Base-by-base conservation (phyloP, 805 yeast species). In the Schizosaccharomyces osmophilus region DNA sequence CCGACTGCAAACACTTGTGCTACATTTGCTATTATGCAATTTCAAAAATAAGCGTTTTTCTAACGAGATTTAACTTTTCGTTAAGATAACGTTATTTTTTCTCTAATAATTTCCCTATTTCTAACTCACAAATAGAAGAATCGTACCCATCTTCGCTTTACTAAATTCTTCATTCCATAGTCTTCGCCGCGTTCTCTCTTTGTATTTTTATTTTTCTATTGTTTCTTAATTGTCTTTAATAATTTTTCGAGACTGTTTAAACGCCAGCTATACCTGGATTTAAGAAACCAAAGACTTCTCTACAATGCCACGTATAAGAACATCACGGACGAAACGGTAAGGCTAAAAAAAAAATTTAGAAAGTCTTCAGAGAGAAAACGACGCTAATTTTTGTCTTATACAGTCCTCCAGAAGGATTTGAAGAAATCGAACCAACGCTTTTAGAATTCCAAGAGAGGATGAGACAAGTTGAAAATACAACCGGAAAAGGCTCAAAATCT, bases 321-420 rank as follows among this genome's bases (percentile, higher is more conserved):
- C 60, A 17, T 57, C 48, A 57, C 43, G 60, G n/a, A 29, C 60
- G 1, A 57, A 57, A 36, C 31, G 48, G 60, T 57, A 29, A 15
- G 60, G 24, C 6, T 4, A 6, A 22, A 45, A 1, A 1, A 22
- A 45, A 19, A 45, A 6, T 45, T 4, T 19, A 4, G 6, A 45
- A 19, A 45, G 1, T 22, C 8, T 4, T 31, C 5, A 31, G 1
- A 1, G 5, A 17, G 6, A 43, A 43, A 6, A 19, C 3, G 15
- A 13, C 8, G 13, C 41, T 48, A 26, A 48, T 48, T 1, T 11
- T 8, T 11, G 29, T 24, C 55, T 22, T 48, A 78, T 36, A 77
- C 63, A 71, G 73, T 42, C 82, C 89, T 0, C 96, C 96, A 0
- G 81, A 77, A 2, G 96, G 90, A 4, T 87, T 77, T 68, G 78